A percentile compares a stretch with the other conserved stretches of the same genome.
Conservation (phyloP, 352 stramenopile species). For the Phytophthora macrochlamydospora region DNA sequence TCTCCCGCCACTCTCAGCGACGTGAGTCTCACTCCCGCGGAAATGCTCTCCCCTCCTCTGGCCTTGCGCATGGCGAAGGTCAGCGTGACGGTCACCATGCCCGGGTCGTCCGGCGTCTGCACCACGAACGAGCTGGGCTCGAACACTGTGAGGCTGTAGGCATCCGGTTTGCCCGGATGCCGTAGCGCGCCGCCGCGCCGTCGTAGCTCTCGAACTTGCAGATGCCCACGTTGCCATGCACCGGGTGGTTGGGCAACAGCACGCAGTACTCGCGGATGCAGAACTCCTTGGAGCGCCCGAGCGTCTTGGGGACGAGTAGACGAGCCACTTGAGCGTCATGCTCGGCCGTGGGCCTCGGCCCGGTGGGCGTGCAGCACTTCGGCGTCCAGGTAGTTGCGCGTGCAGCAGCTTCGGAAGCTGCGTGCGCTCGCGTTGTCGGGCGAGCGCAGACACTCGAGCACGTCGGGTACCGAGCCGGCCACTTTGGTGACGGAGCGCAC, state of each 20-base stretch:
- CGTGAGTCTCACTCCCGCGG: conserved; percentile 70
- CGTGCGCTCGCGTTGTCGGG: conserved; percentile 62
- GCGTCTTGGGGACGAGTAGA: conserved; percentile 76
- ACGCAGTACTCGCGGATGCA: conserved; percentile 83
- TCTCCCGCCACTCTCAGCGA: conserved; percentile 69
- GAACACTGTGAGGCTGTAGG: conserved; percentile 81
- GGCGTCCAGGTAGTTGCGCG: conserved; percentile 76
- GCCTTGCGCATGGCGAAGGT: conserved; percentile 85
- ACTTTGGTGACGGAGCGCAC: conserved; percentile 76
- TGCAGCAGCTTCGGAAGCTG: conserved; percentile 78
- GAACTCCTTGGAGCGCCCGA: conserved; percentile 84
- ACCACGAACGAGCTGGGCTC: conserved; percentile 80
- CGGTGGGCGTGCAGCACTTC: conserved; percentile 78
- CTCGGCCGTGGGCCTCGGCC: conserved; percentile 35
- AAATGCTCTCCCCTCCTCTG: conserved; percentile 63
- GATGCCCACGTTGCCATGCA: conserved; percentile 68
- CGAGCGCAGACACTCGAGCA: conserved; percentile 81
- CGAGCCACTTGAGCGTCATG: conserved; percentile 86
- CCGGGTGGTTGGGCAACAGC: conserved; percentile 56
- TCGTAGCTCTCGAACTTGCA: conserved; percentile 87
- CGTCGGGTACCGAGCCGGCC: conserved; percentile 63
- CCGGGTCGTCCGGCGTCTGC: conserved; percentile 64
- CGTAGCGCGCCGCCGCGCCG: conserved; percentile 67
- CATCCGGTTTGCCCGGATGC: conserved; percentile 74
- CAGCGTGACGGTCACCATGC: conserved; percentile 67